A percentile compares a stretch with the other conserved stretches of the same genome.
Evolutionary conservation across 2,329 filamentous ascomycete species (phyloP).

Genomic region (Colletotrichum chrysophilum): DNA sequence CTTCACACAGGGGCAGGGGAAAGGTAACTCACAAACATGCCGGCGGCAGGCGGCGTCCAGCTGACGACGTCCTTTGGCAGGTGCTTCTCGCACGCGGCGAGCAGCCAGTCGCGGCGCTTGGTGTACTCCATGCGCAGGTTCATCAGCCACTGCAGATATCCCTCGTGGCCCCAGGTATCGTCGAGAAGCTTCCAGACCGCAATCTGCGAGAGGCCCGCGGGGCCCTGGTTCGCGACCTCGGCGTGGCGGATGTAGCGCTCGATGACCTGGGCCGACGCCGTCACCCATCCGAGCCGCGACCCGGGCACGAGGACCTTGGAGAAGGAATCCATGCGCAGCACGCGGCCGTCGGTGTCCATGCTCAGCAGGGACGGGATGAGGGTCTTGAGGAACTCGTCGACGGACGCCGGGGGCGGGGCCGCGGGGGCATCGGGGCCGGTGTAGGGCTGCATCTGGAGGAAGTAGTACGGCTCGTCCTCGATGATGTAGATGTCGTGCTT

Average conservation of each 20-base stretch:
- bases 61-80: slow-evolving; percentile 76
- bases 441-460: slow-evolving; percentile 86
- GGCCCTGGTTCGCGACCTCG: slow-evolving; percentile 85
- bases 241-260: slow-evolving; percentile 83
- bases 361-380: slow-evolving; percentile 79
- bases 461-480: slow-evolving; percentile 96
- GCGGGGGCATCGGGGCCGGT: slow-evolving; percentile 55
- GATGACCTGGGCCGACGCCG: slow-evolving; percentile 82
- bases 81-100: slow-evolving; percentile 80
- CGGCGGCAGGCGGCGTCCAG: slow-evolving; percentile 82
- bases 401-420: slow-evolving; percentile 61
- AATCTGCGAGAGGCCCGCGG: slow-evolving; percentile 83
- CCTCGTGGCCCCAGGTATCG: slow-evolving; percentile 90
- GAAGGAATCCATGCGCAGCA: slow-evolving; percentile 90
- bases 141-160: slow-evolving; percentile 90
- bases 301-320: slow-evolving; percentile 90
- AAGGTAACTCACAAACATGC: slow-evolving; percentile 85
- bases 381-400: slow-evolving; percentile 75
- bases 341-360: slow-evolving; percentile 85
- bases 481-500: slow-evolving; percentile 88
- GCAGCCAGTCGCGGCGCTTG: slow-evolving; percentile 74
- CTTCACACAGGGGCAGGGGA: background rate
- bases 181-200: slow-evolving; percentile 89
- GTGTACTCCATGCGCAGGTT: slow-evolving; percentile 84
- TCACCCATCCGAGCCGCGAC: slow-evolving; percentile 85